Evolutionary conservation across 1,139 yeast genomes (phyloP).

Genomic region (Debaryomyces robertsiae): DNA sequence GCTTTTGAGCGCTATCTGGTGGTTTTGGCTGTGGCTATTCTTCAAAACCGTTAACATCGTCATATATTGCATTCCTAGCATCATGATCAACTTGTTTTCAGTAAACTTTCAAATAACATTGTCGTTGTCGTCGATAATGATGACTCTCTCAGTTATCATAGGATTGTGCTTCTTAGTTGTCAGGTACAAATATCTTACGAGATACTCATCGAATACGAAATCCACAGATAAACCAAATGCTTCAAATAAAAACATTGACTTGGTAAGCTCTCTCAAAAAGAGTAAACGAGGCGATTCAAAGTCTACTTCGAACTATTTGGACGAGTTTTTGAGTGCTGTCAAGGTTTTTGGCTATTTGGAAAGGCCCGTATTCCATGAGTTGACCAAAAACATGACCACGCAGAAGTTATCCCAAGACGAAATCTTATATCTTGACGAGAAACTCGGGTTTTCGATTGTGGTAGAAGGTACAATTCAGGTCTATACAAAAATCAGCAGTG

Average conservation of each 20-base stretch:
- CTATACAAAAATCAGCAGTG: constrained; percentile 56
- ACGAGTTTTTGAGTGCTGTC: constrained; percentile 87
- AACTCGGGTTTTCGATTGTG: constrained; percentile 86
- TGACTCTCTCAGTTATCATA: constrained; percentile 21
- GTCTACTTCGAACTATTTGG: constrained; percentile 57
- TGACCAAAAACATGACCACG: constrained; percentile 90
- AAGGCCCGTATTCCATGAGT: constrained; percentile 85
- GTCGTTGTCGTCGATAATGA: constrained; percentile 36
- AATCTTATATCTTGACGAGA: constrained; percentile 68
- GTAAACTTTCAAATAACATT: constrained; percentile 36
- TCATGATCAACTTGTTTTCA: constrained; percentile 28
- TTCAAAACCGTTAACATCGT: constrained; percentile 22
- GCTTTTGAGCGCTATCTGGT: constrained; percentile 16
- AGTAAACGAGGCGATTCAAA: constrained; percentile 27
- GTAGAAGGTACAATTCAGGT: constrained; percentile 90
- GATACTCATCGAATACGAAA: constrained; percentile 35
- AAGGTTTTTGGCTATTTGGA: constrained; percentile 94
- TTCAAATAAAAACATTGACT: constrained; percentile 19
- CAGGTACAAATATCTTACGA: constrained; percentile 42
- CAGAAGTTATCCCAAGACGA: constrained; percentile 81
- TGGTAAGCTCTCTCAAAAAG: constrained; percentile 35
- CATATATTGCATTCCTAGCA: constrained; percentile 25
- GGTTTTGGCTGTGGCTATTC: constrained; percentile 24
- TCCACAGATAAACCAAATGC: constrained; percentile 13
- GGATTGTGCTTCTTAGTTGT: constrained; percentile 34